Conservation (phyloP, 768 basidiomycete genomes). For the Coprinellus micaceus region DNA sequence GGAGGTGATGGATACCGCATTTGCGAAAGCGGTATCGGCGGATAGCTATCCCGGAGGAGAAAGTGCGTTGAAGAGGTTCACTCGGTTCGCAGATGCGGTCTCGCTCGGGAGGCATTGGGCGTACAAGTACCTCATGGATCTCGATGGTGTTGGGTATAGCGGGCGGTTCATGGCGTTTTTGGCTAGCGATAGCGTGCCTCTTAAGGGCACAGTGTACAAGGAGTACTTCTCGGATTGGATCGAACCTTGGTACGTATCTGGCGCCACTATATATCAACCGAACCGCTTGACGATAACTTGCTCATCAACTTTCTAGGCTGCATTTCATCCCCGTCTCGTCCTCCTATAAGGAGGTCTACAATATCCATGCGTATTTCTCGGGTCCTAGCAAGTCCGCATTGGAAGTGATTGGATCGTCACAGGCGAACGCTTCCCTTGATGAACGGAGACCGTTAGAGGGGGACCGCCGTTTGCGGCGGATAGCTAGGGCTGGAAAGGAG, state of each 20-base stretch:
- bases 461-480: constrained; percentile 69
- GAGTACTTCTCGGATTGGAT: constrained; percentile 86
- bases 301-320: constrained; percentile 50
- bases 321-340: constrained; percentile 93
- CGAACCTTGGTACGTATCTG: constrained; percentile 19
- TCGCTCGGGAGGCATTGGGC: constrained; percentile 86
- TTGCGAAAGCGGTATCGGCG: constrained; percentile 68
- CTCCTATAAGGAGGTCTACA: constrained; percentile 88
- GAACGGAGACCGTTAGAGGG: constrained; percentile 48
- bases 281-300: neutral
- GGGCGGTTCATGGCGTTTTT: constrained; percentile 84
- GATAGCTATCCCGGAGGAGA: constrained; percentile 70
- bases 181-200: constrained; percentile 82
- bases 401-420: constrained; percentile 13
- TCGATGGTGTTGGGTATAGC: constrained; percentile 95
- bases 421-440: constrained; percentile 21
- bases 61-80: constrained; percentile 50
- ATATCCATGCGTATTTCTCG: constrained; percentile 90
- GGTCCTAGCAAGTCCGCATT: constrained; percentile 68
- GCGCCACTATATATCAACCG: neutral
- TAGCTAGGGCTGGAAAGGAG: constrained; percentile 87
- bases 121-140: constrained; percentile 88
- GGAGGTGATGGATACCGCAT: constrained; percentile 81
- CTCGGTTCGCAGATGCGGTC: constrained; percentile 67
- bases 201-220: constrained; percentile 88